Conservation (phyloP, 2,329 filamentous ascomycete genomes). For the Grosmannia clavigera region DNA sequence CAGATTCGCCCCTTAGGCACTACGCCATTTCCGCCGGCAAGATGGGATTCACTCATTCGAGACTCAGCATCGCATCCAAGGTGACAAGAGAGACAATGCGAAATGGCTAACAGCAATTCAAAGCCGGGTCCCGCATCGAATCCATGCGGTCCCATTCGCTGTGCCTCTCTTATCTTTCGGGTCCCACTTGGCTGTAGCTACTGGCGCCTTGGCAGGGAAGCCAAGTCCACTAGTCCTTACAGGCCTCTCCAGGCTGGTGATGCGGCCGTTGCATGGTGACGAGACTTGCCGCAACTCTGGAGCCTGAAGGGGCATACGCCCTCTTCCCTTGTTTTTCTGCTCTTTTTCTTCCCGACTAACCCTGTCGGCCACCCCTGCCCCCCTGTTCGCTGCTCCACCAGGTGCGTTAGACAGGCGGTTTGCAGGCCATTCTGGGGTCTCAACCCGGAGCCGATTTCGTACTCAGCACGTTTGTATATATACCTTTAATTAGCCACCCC, state of each 20-base stretch:
- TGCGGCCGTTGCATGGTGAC: neutral
- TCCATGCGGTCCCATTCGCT: slow-evolving; percentile 9
- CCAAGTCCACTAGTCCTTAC: slow-evolving; percentile 2
- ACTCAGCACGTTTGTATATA: slow-evolving; percentile 1
- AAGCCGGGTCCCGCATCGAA: neutral
- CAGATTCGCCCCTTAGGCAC: neutral
- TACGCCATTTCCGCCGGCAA: neutral
- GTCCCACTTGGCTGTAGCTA: slow-evolving; percentile 9
- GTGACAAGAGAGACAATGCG: neutral
- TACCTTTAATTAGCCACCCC: slow-evolving; percentile 1
- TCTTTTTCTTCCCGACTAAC: neutral
- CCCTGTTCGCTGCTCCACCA: neutral
- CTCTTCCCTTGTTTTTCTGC: neutral
- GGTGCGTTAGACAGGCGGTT: neutral
- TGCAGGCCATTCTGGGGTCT: neutral
- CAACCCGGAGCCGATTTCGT: neutral
- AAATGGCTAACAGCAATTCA: neutral
- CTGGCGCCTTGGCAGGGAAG: slow-evolving; percentile 10
- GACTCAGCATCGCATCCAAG: neutral
- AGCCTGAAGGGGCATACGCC: neutral
- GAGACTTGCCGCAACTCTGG: neutral
- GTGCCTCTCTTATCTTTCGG: slow-evolving; percentile 8
- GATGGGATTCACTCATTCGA: neutral
- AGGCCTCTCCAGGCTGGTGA: neutral
- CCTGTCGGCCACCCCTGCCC: too few relatives aligned